Percentiles rank a stretch among this genome's conserved stretches.
Conservation (phyloP, 2,329 filamentous ascomycete species). For the Pseudocercospora ulei region DNA sequence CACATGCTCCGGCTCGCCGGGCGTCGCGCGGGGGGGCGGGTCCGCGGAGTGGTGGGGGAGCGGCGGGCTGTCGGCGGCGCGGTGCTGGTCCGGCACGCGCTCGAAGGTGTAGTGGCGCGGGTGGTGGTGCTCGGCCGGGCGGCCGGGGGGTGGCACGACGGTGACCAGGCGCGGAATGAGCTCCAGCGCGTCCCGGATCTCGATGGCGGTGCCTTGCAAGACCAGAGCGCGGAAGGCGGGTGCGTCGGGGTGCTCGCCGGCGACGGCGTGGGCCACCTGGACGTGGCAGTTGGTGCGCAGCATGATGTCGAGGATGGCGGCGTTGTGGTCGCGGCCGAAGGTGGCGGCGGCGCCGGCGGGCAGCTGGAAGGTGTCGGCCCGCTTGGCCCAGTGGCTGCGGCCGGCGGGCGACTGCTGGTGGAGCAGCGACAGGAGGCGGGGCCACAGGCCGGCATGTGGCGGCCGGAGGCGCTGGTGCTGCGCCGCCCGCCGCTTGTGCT, state of each 20-base stretch:
- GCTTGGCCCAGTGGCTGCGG: slow-evolving; percentile 14
- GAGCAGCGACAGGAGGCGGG: slow-evolving; percentile 15
- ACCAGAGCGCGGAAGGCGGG: slow-evolving; percentile 20
- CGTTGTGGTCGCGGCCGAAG: slow-evolving; percentile 19
- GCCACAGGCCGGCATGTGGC: slow-evolving; percentile 17
- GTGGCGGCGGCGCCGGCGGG: slow-evolving; percentile 18
- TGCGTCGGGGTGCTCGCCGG: neutral
- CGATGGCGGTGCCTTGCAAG: slow-evolving; percentile 19
- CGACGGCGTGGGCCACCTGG: slow-evolving; percentile 14
- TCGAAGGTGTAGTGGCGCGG: neutral
- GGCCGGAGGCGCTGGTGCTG: slow-evolving; percentile 8
- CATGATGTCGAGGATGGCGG: slow-evolving; percentile 28
- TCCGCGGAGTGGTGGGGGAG: too few species aligned
- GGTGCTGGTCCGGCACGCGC: too few species aligned
- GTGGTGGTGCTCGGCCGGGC: neutral
- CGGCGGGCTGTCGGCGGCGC: too few species aligned
- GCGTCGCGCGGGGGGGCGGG: too few species aligned
- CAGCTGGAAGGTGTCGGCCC: slow-evolving; percentile 22
- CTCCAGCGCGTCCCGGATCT: slow-evolving; percentile 20
- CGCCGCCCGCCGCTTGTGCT: neutral
- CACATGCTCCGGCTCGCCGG: too few species aligned
- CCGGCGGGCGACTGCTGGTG: slow-evolving; percentile 16
- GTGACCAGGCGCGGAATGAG: slow-evolving; percentile 17
- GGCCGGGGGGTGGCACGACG: slow-evolving; percentile 7
- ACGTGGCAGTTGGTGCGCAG: slow-evolving; percentile 30